Base-by-base conservation (phyloP, 148 eudicot genomes). In the Heliosperma pusillum region DNA sequence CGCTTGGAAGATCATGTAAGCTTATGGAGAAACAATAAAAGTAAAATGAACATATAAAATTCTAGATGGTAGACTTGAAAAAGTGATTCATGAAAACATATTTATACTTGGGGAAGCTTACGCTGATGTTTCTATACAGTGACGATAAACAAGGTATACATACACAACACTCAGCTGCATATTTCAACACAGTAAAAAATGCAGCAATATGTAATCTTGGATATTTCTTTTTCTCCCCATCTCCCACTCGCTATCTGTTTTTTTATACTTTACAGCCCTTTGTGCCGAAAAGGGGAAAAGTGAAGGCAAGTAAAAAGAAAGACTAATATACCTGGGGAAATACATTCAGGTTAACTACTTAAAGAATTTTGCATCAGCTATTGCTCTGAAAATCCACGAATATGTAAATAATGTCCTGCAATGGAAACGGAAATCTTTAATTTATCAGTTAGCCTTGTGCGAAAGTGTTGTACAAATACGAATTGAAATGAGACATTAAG, bases 201-300 rank as follows among this genome's bases (percentile, higher is more conserved):
- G 77, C 82, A 74, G 80, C 74, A 29, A 1, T 67, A 60, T 75
- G 79, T 59, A 62, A 65, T 65, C 30, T 47, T 20, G 62, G 27
- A 64, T 56, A 60, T 56, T 75, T 17, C 21, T 3, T 13, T 11
- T 67, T 36, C 29, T 5, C 66, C 63, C 68, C 21, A 26, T 5
- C 42, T 4, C 71, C 40, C 69, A 53, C 77, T 75, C 44, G 75
- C 78, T 50, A 74, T 77, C 75, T 71, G 73, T 63, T 73, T 73
- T n/a, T 61, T 83, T 70, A 75, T 76, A 75, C 77, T 82, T 83
- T 80, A 82, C 85, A 85, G 71, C 72, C 77, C 80, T 56, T 71
- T 76, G 63, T 42, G 17, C 19, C 64, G 2, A n/a, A 67, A 40
- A n/a, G 71, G 70, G 17, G 55, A 42, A 66, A 40, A 67, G 21